phyloP scores from a whole-genome alignment of 75 land plant species.

The Pseudotsuga menziesii region DNA sequence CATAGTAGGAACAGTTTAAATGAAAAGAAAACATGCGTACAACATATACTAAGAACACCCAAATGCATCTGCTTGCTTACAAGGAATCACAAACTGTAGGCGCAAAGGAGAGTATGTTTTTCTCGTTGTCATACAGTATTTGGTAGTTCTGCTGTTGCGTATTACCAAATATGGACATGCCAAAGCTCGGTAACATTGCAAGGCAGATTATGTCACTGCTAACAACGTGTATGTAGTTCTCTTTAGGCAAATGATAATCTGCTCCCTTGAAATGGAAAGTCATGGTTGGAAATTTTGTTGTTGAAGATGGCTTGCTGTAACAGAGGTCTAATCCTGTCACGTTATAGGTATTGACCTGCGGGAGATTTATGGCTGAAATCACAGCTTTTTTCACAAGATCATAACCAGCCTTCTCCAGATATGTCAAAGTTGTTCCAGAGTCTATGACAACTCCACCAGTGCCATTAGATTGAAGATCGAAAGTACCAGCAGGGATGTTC shows the following conservation, averaged over 20 bases:
- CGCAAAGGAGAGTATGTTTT: no score
- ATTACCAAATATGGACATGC: neutral
- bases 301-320: neutral
- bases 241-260: neutral
- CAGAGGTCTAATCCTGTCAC: neutral
- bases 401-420: neutral
- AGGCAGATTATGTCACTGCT: neutral
- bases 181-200: neutral
- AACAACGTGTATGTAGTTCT: neutral
- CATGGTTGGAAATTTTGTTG: neutral
- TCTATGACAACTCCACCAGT: neutral
- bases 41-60: no score
- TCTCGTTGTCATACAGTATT: constrained; percentile 10
- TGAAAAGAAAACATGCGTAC: no score
- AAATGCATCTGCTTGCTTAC: no score
- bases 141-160: constrained; percentile 7
- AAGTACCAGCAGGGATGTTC: neutral
- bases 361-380: neutral
- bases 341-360: constrained; percentile 3
- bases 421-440: neutral
- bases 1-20: no score
- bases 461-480: neutral
- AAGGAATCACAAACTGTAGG: no score
- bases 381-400: neutral
- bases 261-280: neutral